A percentile compares a stretch with the other conserved stretches of the same genome.
These are phyloP conservation scores for Scedosporium boydii DNA, from an alignment of 2,329 filamentous ascomycete species.

Conservation along the genomic window DNA sequence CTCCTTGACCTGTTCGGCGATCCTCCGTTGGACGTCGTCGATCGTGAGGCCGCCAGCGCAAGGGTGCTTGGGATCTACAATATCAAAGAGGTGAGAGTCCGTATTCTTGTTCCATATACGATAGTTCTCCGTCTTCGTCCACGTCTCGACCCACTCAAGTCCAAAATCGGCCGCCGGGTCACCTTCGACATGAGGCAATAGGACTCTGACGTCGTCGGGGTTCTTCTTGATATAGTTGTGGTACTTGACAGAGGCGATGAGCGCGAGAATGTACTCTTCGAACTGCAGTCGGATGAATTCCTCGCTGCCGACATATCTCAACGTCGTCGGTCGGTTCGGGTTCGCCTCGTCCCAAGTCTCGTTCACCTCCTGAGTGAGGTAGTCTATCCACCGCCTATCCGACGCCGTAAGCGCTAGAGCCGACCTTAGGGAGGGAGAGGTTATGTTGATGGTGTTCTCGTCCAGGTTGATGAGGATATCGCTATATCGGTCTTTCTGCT, in stretches of 20 bases:
- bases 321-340: slow-evolving; percentile 80
- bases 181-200: slow-evolving; percentile 61
- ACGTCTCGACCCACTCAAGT: slow-evolving; percentile 74
- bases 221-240: slow-evolving; percentile 56
- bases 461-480: slow-evolving; percentile 96
- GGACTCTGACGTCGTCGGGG: slow-evolving; percentile 46
- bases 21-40: slow-evolving; percentile 83
- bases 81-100: slow-evolving; percentile 85
- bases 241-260: slow-evolving; percentile 85
- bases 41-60: slow-evolving; percentile 88
- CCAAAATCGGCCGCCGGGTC: slow-evolving; percentile 82
- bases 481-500: slow-evolving; percentile 92
- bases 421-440: slow-evolving; percentile 64
- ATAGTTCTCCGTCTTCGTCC: slow-evolving; percentile 85
- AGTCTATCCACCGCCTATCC: slow-evolving; percentile 94
- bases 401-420: slow-evolving; percentile 74
- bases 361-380: slow-evolving; percentile 82
- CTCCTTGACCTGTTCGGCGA: slow-evolving; percentile 87
- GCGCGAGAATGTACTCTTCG: slow-evolving; percentile 85
- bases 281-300: slow-evolving; percentile 97
- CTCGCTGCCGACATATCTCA: slow-evolving; percentile 91
- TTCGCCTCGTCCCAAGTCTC: slow-evolving; percentile 95
- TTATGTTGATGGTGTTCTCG: slow-evolving; percentile 75
- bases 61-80: slow-evolving; percentile 86
- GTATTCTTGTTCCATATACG: slow-evolving; percentile 74